Conservation (phyloP, 768 basidiomycete genomes). For the Fistulinella prunicolor region DNA sequence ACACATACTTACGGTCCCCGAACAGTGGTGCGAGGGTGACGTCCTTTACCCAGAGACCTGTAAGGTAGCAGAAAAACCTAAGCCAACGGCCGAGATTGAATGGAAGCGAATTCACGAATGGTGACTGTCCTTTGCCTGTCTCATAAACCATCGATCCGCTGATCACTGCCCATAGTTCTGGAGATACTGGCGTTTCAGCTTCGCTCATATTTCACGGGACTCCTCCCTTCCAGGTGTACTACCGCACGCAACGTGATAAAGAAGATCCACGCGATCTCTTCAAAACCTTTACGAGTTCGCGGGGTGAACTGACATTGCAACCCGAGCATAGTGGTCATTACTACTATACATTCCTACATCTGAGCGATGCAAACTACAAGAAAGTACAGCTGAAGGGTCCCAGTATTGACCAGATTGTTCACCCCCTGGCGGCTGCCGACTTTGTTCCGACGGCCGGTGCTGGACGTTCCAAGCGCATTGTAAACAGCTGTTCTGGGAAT, state of each 20-base stretch:
- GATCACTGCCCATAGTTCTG: constrained; percentile 51
- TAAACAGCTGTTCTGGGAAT: constrained; percentile 79
- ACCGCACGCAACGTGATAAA: constrained; percentile 68
- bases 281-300: constrained; percentile 61
- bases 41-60: constrained; percentile 83
- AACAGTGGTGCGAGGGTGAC: constrained; percentile 74
- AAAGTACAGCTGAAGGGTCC: constrained; percentile 71
- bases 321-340: constrained; percentile 91
- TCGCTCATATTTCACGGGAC: constrained; percentile 84
- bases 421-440: constrained; percentile 80
- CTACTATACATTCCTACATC: constrained; percentile 70
- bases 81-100: constrained; percentile 80
- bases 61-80: constrained; percentile 68
- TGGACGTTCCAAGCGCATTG: constrained; percentile 48
- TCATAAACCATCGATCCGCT: constrained; percentile 2
- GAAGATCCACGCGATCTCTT: constrained; percentile 58
- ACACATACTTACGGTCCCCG: constrained; percentile 5
- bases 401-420: constrained; percentile 83
- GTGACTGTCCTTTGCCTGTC: constrained; percentile 36
- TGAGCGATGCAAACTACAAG: constrained; percentile 85
- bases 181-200: constrained; percentile 89
- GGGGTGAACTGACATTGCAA: constrained; percentile 79
- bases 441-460: constrained; percentile 47
- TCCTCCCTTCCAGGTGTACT: constrained; percentile 84
- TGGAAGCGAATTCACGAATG: constrained; percentile 92